Evolutionary conservation across 768 basidiomycete genomes (phyloP), one percentile per base, ranked within the genome.

Genomic region (Obba rivulosa): DNA sequence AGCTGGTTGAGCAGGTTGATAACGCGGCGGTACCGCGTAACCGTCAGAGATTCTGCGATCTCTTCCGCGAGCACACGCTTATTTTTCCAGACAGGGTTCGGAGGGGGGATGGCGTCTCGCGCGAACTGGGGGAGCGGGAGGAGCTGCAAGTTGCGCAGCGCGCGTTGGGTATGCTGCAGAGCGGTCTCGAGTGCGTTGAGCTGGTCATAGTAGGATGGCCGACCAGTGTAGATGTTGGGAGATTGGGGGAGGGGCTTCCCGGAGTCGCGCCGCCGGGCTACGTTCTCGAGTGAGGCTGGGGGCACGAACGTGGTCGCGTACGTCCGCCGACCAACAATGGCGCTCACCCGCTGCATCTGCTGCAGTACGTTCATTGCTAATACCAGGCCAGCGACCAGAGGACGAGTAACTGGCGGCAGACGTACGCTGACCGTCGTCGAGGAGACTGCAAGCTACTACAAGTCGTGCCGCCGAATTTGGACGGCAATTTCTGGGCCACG

Each of bases 151-250:
- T 70, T 62, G 42, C 78, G 79, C 20, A 95, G 77, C 2, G 79
- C 76, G 3, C 64, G 62, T n/a, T 81, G 79, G 3, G 83, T 69
- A 37, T 74, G 68, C 23, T 72, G 62, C 24, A 87, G 73, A 44
- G 87, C 83, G 10, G 69, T 69, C 59, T 92, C 81, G 16, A 95
- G 77, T 37, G 76, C 69, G 38, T 71, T 67, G 37, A 93, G 66
- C 48, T 81, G 78, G 65, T 93, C 87, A 63, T 83, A 83, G 70
- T 83, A 93, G 20, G 71, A 69, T 1, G 87, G 71, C 28, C 85
- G 81, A 14, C 83, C 85, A 16, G 92, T 91, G 71, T 89, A 96
- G 69, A 92, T 94, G 41, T 79, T 80, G 18, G 90, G 80, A 8
- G 89, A 86, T 17, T 74, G 66, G 0, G 90, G 90, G 54, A 66